Evolutionary conservation across 202 grass and related monocot genomes (phyloP).

Genomic region (Schoenoplectus triqueter): DNA sequence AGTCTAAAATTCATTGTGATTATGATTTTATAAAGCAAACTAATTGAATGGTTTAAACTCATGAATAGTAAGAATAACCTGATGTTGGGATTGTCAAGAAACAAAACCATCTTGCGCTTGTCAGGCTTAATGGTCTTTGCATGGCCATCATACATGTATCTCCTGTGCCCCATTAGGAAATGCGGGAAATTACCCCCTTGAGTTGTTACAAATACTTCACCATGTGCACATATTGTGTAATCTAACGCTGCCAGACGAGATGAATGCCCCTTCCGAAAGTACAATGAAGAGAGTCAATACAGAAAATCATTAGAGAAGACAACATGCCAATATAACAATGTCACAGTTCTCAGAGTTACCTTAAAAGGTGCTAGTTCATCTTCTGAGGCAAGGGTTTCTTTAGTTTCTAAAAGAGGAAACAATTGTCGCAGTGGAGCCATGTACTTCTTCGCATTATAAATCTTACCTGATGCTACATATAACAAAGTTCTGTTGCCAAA

Average conservation of each 20-base stretch:
- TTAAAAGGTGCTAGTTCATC: conserved; percentile 79
- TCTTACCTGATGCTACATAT: conserved; percentile 89
- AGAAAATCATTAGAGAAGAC: not conserved
- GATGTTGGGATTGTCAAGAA: conserved; percentile 69
- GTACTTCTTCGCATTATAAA: conserved; percentile 75
- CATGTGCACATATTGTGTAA: conserved; percentile 66
- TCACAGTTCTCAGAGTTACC: conserved; percentile 42
- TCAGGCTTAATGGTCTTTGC: conserved; percentile 89
- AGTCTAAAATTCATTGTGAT: not conserved
- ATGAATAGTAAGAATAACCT: conserved; percentile 48
- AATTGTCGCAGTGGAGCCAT: conserved; percentile 77
- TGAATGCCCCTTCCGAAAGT: conserved; percentile 63
- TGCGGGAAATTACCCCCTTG: conserved; percentile 97
- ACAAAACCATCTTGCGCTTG: conserved; percentile 74
- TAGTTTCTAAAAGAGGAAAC: conserved; percentile 86
- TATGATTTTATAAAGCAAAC: not conserved
- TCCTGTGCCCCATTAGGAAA: conserved; percentile 80
- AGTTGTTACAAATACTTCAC: conserved; percentile 82
- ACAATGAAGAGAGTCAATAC: conserved; percentile 29
- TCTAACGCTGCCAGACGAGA: conserved; percentile 84
- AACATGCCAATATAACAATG: not conserved
- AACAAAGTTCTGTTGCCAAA: conserved; percentile 75
- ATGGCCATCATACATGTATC: conserved; percentile 70
- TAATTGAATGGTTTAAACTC: not conserved
- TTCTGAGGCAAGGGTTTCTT: conserved; percentile 67